A percentile compares a stretch with the other conserved stretches of the same genome.
Conservation (phyloP, 805 yeast genomes). For the Starmerella powellii region DNA sequence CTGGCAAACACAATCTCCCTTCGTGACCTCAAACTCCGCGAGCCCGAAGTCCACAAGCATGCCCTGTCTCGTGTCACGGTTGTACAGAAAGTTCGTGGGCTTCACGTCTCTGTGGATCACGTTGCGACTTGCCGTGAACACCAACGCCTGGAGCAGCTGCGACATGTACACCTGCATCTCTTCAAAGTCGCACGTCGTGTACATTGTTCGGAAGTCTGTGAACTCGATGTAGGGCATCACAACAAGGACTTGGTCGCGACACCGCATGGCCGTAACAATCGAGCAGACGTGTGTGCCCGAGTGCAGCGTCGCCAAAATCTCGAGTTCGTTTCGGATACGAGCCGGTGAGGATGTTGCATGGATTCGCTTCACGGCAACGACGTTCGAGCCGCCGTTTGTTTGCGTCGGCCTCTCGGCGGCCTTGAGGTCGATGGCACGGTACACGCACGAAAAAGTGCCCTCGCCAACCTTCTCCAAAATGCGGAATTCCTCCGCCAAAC, state of each 20-base stretch:
- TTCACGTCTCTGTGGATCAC: constrained; percentile 90
- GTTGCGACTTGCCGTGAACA: constrained; percentile 59
- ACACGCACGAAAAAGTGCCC: constrained; percentile 54
- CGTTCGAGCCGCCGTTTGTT: not conserved
- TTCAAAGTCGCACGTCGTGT: constrained; percentile 60
- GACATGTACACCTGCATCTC: constrained; percentile 74
- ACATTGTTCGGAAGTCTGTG: constrained; percentile 78
- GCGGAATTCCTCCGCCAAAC: constrained; percentile 38
- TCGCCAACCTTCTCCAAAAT: constrained; percentile 52
- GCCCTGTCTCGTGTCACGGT: constrained; percentile 56
- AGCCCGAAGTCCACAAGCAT: constrained; percentile 86
- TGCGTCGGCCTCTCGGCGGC: constrained; percentile 1
- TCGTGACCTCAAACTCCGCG: constrained; percentile 49
- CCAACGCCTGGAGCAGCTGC: constrained; percentile 66
- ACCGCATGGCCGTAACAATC: constrained; percentile 71
- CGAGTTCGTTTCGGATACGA: constrained; percentile 79
- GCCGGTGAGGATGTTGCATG: constrained; percentile 93
- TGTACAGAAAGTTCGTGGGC: constrained; percentile 65
- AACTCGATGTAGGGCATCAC: constrained; percentile 85
- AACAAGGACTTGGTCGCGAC: constrained; percentile 85
- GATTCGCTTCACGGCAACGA: constrained; percentile 82
- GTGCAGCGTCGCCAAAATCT: constrained; percentile 38
- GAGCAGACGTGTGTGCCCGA: constrained; percentile 67
- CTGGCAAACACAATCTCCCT: constrained; percentile 17
- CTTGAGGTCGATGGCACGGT: constrained; percentile 43